Evolutionary conservation across 164 flowering plant species (phyloP).

Genomic region (Hamamelis virginiana): DNA sequence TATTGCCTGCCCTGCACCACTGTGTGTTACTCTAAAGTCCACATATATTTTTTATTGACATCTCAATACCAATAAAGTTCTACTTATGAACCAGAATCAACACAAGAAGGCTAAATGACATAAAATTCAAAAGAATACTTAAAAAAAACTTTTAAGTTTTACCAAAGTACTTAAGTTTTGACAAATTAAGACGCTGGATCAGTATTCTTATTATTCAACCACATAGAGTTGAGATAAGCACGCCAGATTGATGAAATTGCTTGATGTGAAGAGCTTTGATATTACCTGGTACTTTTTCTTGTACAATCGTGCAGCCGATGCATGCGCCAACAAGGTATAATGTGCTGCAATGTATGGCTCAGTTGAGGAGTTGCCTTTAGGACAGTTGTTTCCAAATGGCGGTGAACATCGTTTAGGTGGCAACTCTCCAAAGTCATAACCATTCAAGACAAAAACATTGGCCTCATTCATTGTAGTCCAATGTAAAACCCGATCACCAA

Average conservation of each 20-base stretch:
- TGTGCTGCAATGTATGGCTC: conserved; percentile 72
- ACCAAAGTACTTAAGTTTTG: too few species aligned
- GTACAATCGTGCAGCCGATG: conserved; percentile 60
- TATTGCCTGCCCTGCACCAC: conserved; percentile 50
- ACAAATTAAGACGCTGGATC: too few species aligned
- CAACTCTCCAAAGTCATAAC: conserved; percentile 46
- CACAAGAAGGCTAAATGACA: too few species aligned
- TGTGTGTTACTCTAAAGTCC: not conserved
- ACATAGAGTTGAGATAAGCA: not conserved
- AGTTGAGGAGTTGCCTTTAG: conserved; percentile 54
- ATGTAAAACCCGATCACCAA: conserved; percentile 65
- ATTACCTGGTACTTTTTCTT: conserved; percentile 60
- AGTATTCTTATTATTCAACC: not conserved
- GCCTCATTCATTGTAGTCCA: conserved; percentile 82
- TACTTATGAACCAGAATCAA: too few species aligned
- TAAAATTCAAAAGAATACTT: too few species aligned
- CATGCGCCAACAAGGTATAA: conserved; percentile 67
- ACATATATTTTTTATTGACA: too few species aligned
- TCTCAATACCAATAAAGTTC: too few species aligned
- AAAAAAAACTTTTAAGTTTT: too few species aligned
- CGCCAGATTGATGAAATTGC: not conserved
- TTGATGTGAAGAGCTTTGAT: not conserved
- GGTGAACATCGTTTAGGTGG: conserved; percentile 63
- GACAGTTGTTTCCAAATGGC: conserved; percentile 41
- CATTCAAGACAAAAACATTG: conserved; percentile 35